phyloP scores from a whole-genome alignment of 2,329 filamentous ascomycete genomes.

The Aspergillus sp. region DNA sequence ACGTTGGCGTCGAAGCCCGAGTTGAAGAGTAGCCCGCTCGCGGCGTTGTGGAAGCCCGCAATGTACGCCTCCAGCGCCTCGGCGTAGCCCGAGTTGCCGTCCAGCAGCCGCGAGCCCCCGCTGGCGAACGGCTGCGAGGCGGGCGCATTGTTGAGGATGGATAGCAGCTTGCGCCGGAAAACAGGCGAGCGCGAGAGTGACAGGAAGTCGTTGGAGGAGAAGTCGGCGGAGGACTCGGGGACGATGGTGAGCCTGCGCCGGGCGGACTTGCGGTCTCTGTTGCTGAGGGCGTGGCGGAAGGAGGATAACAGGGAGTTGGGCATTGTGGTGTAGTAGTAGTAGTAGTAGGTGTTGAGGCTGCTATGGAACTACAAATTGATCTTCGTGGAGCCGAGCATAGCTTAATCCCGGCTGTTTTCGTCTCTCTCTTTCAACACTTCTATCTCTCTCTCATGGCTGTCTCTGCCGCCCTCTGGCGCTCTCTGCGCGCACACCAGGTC shows the following conservation, averaged over 20 bases:
- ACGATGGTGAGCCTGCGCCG: slow-evolving; percentile 41
- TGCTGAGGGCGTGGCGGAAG: slow-evolving; percentile 24
- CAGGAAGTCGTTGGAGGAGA: slow-evolving; percentile 59
- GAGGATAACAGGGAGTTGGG: slow-evolving; percentile 18
- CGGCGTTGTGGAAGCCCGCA: slow-evolving; percentile 51
- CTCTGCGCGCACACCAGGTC: slow-evolving; percentile 61
- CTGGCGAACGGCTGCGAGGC: slow-evolving; percentile 41
- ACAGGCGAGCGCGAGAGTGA: slow-evolving; percentile 43
- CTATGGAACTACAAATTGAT: no score
- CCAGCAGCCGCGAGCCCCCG: slow-evolving; percentile 53
- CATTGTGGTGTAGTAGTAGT: neutral
- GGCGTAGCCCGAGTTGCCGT: slow-evolving; percentile 55
- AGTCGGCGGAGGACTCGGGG: slow-evolving; percentile 41
- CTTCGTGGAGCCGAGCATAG: no score
- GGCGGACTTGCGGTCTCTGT: slow-evolving; percentile 35
- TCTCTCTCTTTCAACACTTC: neutral
- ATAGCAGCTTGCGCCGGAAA: slow-evolving; percentile 41
- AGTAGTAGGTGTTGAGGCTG: no score
- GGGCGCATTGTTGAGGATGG: slow-evolving; percentile 34
- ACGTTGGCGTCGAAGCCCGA: slow-evolving; percentile 60
- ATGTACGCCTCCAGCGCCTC: slow-evolving; percentile 51
- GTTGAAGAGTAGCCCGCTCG: slow-evolving; percentile 51
- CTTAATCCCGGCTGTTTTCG: no score
- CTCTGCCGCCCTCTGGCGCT: slow-evolving; percentile 57
- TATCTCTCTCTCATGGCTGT: slow-evolving; percentile 28